These are phyloP conservation scores for Pancytospora philotis DNA, from an alignment of 371 early-diverging fungal species.

Conservation along the genomic window DNA sequence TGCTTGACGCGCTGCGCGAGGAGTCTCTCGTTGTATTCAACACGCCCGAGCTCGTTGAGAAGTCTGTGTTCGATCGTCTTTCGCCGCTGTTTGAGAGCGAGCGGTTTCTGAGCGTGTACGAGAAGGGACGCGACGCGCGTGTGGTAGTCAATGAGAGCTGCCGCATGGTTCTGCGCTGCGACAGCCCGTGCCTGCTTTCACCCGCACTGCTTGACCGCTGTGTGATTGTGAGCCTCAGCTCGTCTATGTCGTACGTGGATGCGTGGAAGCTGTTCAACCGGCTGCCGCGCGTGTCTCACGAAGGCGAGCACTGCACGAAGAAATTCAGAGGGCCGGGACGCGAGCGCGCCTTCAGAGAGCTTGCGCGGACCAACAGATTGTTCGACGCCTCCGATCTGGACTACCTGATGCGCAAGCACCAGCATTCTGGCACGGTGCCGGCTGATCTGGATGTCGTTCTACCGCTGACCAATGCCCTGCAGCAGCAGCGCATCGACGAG, in stretches of 20 bases:
- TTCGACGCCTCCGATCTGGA: neutral
- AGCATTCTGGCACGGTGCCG: constrained; percentile 4
- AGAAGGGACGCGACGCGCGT: constrained; percentile 45
- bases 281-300: neutral
- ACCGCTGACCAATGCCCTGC: neutral
- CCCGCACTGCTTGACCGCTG: constrained; percentile 57
- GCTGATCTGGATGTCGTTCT: constrained; percentile 1
- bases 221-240: constrained; percentile 27
- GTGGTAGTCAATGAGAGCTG: constrained; percentile 17
- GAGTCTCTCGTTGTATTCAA: constrained; percentile 38
- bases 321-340: neutral
- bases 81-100: constrained; percentile 53
- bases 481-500: too few species aligned
- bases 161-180: constrained; percentile 27
- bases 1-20: constrained; percentile 26
- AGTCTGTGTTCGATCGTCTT: constrained; percentile 53
- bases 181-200: constrained; percentile 43
- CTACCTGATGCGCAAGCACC: constrained; percentile 8
- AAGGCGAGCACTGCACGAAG: neutral
- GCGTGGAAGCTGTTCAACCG: constrained; percentile 40
- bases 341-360: neutral
- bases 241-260: constrained; percentile 38
- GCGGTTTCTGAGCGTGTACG: constrained; percentile 37
- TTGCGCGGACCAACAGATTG: neutral
- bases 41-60: constrained; percentile 50